Conservation (phyloP, 1,284 basidiomycete species). For the Tilletia setariae region DNA sequence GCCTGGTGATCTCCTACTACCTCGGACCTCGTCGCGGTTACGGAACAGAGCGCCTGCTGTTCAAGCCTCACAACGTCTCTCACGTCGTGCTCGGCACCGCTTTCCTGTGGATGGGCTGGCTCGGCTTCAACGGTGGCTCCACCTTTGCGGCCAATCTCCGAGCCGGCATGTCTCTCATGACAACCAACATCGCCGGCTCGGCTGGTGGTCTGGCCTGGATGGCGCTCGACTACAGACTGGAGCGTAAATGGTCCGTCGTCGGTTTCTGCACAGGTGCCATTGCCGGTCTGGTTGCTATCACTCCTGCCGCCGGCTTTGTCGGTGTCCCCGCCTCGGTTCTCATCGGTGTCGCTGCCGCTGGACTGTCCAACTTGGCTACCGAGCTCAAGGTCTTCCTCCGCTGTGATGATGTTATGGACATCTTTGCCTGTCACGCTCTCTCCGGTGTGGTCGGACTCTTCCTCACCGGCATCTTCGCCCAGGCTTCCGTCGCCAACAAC, state of each 20-base stretch:
- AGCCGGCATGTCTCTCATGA: slow-evolving; percentile 80
- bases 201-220: slow-evolving; percentile 84
- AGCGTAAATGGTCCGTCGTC: slow-evolving; percentile 69
- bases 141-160: slow-evolving; percentile 87
- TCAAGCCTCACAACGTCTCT: slow-evolving; percentile 88
- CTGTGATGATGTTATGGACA: slow-evolving; percentile 72
- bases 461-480: slow-evolving; percentile 67
- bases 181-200: slow-evolving; percentile 70
- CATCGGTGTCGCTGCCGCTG: slow-evolving; percentile 72
- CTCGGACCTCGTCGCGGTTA: slow-evolving; percentile 85
- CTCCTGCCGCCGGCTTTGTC: slow-evolving; percentile 58
- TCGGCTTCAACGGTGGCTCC: slow-evolving; percentile 83
- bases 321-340: slow-evolving; percentile 68
- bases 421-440: slow-evolving; percentile 48
- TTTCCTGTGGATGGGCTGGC: slow-evolving; percentile 94
- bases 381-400: slow-evolving; percentile 64
- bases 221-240: slow-evolving; percentile 76
- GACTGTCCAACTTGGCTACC: slow-evolving; percentile 79
- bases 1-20: slow-evolving; percentile 85
- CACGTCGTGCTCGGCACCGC: slow-evolving; percentile 82
- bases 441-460: slow-evolving; percentile 49
- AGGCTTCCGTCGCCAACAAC: slow-evolving; percentile 72
- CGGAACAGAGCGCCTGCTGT: slow-evolving; percentile 78
- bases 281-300: slow-evolving; percentile 57
- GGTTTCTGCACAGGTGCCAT: slow-evolving; percentile 54